phyloP scores from a whole-genome alignment of 352 stramenopile species.

The Phytopythium mirpurense region DNA sequence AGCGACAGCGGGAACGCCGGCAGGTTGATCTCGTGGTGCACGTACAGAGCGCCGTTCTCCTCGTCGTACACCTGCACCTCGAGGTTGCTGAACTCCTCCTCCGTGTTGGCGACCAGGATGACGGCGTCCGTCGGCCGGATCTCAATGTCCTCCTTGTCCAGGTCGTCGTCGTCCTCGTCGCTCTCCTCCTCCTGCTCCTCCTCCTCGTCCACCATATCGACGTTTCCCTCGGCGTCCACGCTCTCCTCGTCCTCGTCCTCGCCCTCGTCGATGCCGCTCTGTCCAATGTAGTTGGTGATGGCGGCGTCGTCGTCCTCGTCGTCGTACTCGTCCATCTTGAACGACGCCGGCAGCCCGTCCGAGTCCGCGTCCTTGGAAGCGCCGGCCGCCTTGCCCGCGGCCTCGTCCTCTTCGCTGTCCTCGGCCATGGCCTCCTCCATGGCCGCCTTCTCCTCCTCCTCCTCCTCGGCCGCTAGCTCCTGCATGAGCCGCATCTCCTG shows the following conservation, averaged over 20 bases:
- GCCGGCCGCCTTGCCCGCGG: conserved; percentile 5
- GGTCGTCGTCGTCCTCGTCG: conserved; percentile 59
- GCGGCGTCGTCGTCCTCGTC: conserved; percentile 79
- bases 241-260: conserved; percentile 28
- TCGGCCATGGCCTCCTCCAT: conserved; percentile 51
- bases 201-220: conserved; percentile 42
- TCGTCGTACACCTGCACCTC: conserved; percentile 99
- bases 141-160: conserved; percentile 92
- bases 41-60: conserved; percentile 95
- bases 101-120: conserved; percentile 95
- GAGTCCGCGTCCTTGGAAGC: conserved; percentile 34
- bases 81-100: conserved; percentile 97
- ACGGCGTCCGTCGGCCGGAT: conserved; percentile 93
- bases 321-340: conserved; percentile 89
- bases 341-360: conserved; percentile 51
- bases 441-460: conserved; percentile 48
- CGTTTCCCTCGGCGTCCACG: conserved; percentile 43
- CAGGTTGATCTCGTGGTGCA: conserved; percentile 99
- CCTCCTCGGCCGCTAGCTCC: conserved; percentile 67
- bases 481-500: conserved; percentile 80
- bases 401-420: conserved; percentile 36
- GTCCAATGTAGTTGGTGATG: conserved; percentile 74
- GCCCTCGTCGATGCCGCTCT: conserved; percentile 24
- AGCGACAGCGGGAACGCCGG: conserved; percentile 98
- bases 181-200: conserved; percentile 55